These are phyloP conservation scores for Cystofilobasidium capitatum DNA, from an alignment of 768 basidiomycete genomes.

Conservation along the genomic window DNA sequence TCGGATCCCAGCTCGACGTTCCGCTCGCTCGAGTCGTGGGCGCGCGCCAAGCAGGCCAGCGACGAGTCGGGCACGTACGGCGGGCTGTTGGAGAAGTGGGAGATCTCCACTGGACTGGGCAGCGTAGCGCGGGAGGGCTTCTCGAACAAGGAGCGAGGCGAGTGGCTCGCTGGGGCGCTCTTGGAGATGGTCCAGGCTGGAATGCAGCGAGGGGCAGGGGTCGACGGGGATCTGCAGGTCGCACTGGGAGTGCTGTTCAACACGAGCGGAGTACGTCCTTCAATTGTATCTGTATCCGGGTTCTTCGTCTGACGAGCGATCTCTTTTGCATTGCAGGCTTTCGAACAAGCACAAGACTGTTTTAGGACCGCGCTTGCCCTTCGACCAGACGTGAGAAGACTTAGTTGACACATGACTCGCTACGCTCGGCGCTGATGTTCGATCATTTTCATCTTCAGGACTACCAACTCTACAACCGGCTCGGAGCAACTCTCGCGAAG, in stretches of 20 bases:
- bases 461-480: constrained; percentile 83
- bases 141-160: constrained; percentile 31
- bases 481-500: constrained; percentile 90
- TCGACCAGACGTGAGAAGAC: constrained; percentile 62
- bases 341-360: constrained; percentile 84
- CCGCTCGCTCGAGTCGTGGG: constrained; percentile 77
- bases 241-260: constrained; percentile 89
- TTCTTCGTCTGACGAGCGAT: not conserved
- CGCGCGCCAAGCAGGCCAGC: constrained; percentile 36
- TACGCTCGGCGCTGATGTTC: not conserved
- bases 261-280: constrained; percentile 61
- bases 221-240: constrained; percentile 92
- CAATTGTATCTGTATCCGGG: not conserved
- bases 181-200: constrained; percentile 62
- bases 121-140: not conserved
- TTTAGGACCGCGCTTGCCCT: constrained; percentile 79
- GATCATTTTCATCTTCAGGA: too few species aligned
- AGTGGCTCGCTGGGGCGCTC: constrained; percentile 59
- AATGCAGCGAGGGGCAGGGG: constrained; percentile 43
- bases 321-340: constrained; percentile 54
- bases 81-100: not conserved
- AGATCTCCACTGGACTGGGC: not conserved
- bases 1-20: constrained; percentile 62
- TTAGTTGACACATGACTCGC: constrained; percentile 25
- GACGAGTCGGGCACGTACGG: not conserved